Conservation (phyloP, 164 flowering plant species). For the Vitis rupestris region DNA sequence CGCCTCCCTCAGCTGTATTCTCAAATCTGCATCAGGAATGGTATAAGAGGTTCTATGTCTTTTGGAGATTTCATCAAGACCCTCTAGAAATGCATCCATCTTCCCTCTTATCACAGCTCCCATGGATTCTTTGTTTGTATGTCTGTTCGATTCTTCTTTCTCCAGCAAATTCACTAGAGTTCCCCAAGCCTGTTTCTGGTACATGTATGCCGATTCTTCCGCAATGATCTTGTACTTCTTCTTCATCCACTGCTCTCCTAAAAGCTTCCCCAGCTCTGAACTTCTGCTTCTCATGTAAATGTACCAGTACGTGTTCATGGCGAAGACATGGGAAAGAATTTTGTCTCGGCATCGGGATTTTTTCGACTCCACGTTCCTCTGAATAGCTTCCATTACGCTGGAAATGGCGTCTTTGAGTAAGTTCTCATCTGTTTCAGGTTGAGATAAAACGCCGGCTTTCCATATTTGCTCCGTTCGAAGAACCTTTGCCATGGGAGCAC, state of each 20-base stretch:
- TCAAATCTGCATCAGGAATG: constrained; percentile 53
- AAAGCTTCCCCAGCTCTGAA: constrained; percentile 50
- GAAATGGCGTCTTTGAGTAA: constrained; percentile 54
- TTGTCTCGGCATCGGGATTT: constrained; percentile 48
- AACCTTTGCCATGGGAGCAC: constrained; percentile 49
- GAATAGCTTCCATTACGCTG: constrained; percentile 63
- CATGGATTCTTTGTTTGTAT: constrained; percentile 15
- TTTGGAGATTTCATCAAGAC: constrained; percentile 39
- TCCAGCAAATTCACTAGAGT: constrained; percentile 40
- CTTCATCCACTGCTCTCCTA: constrained; percentile 62
- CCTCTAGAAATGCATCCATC: constrained; percentile 46
- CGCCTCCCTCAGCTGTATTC: constrained; percentile 56
- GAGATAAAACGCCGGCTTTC: constrained; percentile 52
- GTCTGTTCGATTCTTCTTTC: constrained; percentile 19
- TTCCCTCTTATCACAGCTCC: constrained; percentile 28
- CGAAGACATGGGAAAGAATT: constrained; percentile 43
- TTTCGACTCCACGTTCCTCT: constrained; percentile 53
- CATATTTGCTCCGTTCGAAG: constrained; percentile 56
- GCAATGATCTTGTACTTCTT: constrained; percentile 52
- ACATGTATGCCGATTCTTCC: constrained; percentile 64
- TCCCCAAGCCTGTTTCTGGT: constrained; percentile 65
- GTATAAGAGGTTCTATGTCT: constrained; percentile 40
- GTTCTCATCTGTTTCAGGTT: constrained; percentile 46
- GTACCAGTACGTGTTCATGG: constrained; percentile 83
- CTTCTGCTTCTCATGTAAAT: constrained; percentile 69